Evolutionary conservation across 331 rosid genomes (phyloP), one percentile per base, ranked within the genome.

Genomic region (Pyracantha coccinea): DNA sequence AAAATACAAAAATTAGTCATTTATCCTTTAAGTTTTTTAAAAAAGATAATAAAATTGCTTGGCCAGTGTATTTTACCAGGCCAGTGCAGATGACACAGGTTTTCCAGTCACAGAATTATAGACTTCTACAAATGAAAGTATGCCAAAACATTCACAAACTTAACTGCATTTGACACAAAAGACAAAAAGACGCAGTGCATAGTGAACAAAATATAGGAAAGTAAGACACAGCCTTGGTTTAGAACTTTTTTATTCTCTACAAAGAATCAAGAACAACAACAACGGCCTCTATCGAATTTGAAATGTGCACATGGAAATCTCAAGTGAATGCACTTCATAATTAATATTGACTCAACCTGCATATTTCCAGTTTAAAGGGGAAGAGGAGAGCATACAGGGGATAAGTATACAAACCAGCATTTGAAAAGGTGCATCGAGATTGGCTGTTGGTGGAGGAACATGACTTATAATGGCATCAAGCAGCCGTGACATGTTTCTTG

Each of bases 331-430:
- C 23, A 55, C 41, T 44, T 23, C 24, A 44, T 44, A 54, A 70
- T 2, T 8, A 55, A 32, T 21, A 71, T 71, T 19, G 19, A 72
- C 35, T 9, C 6, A 38, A 72, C 55, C 55, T 23, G 23, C 44
- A 32, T 32, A 71, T 21, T 16, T 44, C 16, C 23, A 6, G 41
- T 4, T 45, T 7, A 21, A 11, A 35, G 38, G 33, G 29, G 25
- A 24, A 15, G 47, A 6, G 12, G 17, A 24, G 9, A 44, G 50
- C 16, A 12, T 1, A 12, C 0, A 12, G 50, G 45, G 50, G 50
- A 44, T 44, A 44, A 44, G 50, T 12, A 88, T 77, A 85, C 96
- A 81, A 85, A 94, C 99, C 99, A 94, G 88, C 99, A 94, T 94
- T 65, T 92, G 95, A 75, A 94, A 94, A 82, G 97, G 97, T 8